phyloP scores from a whole-genome alignment of 192 early-diverging fungal genomes.

The Anaeromyces robustus region DNA sequence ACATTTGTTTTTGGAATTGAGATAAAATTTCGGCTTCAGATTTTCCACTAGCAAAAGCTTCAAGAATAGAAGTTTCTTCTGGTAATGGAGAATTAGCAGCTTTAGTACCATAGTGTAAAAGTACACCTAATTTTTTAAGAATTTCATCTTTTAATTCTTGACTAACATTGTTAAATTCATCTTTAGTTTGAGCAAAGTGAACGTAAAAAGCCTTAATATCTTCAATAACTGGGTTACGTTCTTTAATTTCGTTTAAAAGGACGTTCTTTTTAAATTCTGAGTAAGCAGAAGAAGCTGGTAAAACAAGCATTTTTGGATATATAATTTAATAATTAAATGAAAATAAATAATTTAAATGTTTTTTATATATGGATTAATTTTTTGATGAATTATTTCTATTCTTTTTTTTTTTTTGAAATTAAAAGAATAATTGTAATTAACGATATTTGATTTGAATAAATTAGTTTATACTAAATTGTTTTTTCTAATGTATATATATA shows the following conservation, averaged over 20 bases:
- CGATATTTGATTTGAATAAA: no score
- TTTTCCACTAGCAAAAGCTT: conserved; percentile 15
- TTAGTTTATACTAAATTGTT: no score
- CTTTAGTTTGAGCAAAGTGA: conserved; percentile 55
- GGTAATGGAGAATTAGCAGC: conserved; percentile 20
- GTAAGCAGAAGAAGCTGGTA: conserved; percentile 68
- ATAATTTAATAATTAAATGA: no score
- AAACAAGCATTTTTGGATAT: conserved; percentile 65
- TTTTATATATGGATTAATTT: no score
- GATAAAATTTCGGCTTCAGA: not conserved
- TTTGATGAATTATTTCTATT: no score
- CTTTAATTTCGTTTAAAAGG: conserved; percentile 42
- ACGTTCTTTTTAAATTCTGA: conserved; percentile 54
- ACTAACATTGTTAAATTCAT: conserved; percentile 12
- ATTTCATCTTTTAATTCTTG: conserved; percentile 2
- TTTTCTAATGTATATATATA: no score
- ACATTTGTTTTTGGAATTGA: not conserved
- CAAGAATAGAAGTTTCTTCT: conserved; percentile 19
- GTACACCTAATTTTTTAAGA: conserved; percentile 6
- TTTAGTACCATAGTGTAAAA: conserved; percentile 18
- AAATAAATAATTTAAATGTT: no score
- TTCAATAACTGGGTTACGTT: conserved; percentile 24
- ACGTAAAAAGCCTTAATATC: conserved; percentile 49
- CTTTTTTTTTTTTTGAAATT: no score
- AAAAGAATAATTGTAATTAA: no score